A percentile compares a stretch with the other conserved stretches of the same genome.
These are phyloP conservation scores for Metschnikowia gelsemii DNA, from an alignment of 805 yeast genomes.

Conservation along the genomic window DNA sequence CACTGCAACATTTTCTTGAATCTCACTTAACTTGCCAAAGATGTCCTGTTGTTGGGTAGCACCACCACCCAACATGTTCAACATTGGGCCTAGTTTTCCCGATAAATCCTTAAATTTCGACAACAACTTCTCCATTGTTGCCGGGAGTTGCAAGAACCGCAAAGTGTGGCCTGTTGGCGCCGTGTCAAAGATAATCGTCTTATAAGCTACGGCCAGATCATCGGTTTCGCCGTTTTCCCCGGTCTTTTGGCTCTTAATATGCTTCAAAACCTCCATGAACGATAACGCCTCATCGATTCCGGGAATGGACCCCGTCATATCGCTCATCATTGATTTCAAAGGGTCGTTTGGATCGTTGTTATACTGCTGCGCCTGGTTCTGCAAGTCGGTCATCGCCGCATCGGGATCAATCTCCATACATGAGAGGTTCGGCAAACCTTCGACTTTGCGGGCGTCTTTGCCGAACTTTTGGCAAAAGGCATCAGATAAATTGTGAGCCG, in stretches of 20 bases:
- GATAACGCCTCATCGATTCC: conserved; percentile 98
- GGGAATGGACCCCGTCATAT: conserved; percentile 91
- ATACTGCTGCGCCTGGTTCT: conserved; percentile 55
- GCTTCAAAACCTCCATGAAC: conserved; percentile 96
- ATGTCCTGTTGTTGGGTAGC: conserved; percentile 63
- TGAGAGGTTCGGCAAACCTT: conserved; percentile 81
- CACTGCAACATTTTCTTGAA: conserved; percentile 77
- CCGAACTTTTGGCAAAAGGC: conserved; percentile 98
- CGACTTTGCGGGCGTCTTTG: conserved; percentile 91
- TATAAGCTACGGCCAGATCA: conserved; percentile 44
- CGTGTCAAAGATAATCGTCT: conserved; percentile 95
- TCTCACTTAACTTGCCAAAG: conserved; percentile 72
- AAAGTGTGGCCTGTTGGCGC: conserved; percentile 99
- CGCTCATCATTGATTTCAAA: conserved; percentile 75
- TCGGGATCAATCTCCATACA: conserved; percentile 99
- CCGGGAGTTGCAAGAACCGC: conserved; percentile 91
- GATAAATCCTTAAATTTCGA: conserved; percentile 85
- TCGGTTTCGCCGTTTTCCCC: conserved; percentile 18
- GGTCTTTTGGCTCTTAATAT: conserved; percentile 72
- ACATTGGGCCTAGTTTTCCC: conserved; percentile 86
- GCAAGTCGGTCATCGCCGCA: conserved; percentile 86
- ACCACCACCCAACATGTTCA: conserved; percentile 66
- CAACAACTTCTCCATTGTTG: conserved; percentile 83
- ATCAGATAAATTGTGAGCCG: conserved; percentile 96
- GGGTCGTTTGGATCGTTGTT: conserved; percentile 60